Percentiles rank a stretch among this genome's conserved stretches.
phyloP scores from a whole-genome alignment of 2,329 filamentous ascomycete species.

The Fusarium udum region DNA sequence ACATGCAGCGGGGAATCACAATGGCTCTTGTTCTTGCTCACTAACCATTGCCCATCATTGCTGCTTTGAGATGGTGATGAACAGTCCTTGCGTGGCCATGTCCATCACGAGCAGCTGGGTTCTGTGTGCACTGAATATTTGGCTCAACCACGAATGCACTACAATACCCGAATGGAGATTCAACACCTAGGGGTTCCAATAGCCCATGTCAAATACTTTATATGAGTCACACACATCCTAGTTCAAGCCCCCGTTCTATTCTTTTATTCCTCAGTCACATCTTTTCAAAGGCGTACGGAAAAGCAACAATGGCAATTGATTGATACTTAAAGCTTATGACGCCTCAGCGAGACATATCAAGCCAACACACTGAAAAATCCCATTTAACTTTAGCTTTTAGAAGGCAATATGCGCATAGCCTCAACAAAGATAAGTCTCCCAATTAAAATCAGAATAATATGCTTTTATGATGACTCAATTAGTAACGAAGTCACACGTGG shows the following conservation, averaged over 20 bases:
- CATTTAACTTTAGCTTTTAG: too few species aligned
- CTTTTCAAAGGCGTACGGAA: background rate
- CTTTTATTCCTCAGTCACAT: background rate
- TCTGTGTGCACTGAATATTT: background rate
- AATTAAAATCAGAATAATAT: too few species aligned
- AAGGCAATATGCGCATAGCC: too few species aligned
- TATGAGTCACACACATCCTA: background rate
- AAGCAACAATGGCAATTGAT: too few species aligned
- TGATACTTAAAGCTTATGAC: too few species aligned
- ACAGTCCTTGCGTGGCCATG: background rate
- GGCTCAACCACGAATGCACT: background rate
- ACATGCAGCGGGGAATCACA: background rate
- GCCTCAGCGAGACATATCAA: too few species aligned
- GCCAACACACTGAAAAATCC: too few species aligned
- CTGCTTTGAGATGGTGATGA: background rate
- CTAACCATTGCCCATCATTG: background rate
- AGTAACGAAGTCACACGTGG: too few species aligned
- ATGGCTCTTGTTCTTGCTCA: background rate
- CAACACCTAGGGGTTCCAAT: background rate
- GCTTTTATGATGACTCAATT: too few species aligned
- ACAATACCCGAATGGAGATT: background rate
- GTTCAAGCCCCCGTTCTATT: rapidly evolving
- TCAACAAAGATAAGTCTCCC: too few species aligned
- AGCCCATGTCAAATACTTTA: background rate
- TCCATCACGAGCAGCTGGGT: background rate